Base-by-base conservation (phyloP, 2,329 filamentous ascomycete genomes). In the Corynespora cassiicola region DNA sequence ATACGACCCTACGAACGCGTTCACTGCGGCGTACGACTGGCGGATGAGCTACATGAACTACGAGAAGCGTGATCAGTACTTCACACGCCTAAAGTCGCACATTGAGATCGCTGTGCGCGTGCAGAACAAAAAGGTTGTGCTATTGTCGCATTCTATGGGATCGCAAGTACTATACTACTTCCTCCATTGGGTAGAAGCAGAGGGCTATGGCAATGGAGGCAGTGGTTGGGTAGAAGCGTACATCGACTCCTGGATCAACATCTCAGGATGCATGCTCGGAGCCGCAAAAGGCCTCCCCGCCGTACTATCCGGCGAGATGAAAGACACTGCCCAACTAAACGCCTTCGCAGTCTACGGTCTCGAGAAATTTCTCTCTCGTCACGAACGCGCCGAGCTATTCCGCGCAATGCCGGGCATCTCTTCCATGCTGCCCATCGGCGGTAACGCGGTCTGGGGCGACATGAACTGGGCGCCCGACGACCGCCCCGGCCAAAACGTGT, bases 91-190 rank as follows among this genome's bases (percentile, higher is more conserved):
- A 26, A 96, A 96, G 73, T 83, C 81, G 17, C 87, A 96, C 63
- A 92, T 99, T 54, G 94, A 99, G 71, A 82, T 88, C 18, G 90
- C 88, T 0, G 80, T 88, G 24, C 71, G 78, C n/a, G 80, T 89
- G 2, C 81, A 84, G 5, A 82, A 82, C 20, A 83, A 86, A 56
- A 99, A 99, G 61, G 85, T 87, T 7, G 88, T 91, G 1, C 74
- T 99, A 10, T 82, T 92, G 6, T 96, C 90, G 1, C 94, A 99
- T 76, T 96, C 90, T 63, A 99, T 99, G 94, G 94, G 94, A 29
- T 94, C 90, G 29, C 94, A 97, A 64, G 92, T 99, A 1, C 75
- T 95, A 5, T 92, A 95, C 68, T 95, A 85, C 68, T 87, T 88
- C 68, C 79, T 91, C 56, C 86, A 88, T 58, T 87, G 84, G 84